Conservation (phyloP, 2,329 filamentous ascomycete genomes). For the Botrytis porri region DNA sequence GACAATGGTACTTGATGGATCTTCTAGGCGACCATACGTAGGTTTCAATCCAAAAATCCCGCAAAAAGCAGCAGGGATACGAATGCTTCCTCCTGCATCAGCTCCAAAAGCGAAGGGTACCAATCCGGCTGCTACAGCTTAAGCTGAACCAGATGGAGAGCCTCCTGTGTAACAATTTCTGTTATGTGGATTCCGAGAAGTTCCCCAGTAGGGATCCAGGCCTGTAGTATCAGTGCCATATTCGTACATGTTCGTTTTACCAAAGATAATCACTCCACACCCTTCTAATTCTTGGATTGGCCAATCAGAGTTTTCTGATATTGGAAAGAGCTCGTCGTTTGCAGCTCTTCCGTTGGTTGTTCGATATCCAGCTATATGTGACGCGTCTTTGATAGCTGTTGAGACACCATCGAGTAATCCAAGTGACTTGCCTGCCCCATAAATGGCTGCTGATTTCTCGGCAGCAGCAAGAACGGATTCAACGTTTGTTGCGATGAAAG, state of each 20-base stretch:
- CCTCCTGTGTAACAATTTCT: slow-evolving; percentile 52
- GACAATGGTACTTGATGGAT: slow-evolving; percentile 51
- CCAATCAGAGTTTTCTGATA: slow-evolving; percentile 44
- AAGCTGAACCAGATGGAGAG: slow-evolving; percentile 52
- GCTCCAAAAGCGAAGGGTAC: slow-evolving; percentile 53
- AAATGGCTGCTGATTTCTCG: slow-evolving; percentile 68
- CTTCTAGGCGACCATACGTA: slow-evolving; percentile 53
- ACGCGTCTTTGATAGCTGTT: slow-evolving; percentile 56
- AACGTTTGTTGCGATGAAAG: slow-evolving; percentile 65
- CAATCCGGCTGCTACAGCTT: slow-evolving; percentile 50
- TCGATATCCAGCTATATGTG: slow-evolving; percentile 49
- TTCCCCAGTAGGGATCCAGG: slow-evolving; percentile 56
- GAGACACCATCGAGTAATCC: slow-evolving; percentile 55
- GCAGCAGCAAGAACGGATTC: slow-evolving; percentile 66
- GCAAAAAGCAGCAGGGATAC: slow-evolving; percentile 50
- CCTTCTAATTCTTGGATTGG: slow-evolving; percentile 48
- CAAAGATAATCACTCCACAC: slow-evolving; percentile 54
- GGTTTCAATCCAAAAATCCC: slow-evolving; percentile 49
- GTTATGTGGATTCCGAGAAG: slow-evolving; percentile 51
- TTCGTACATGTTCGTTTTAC: slow-evolving; percentile 60
- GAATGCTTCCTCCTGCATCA: slow-evolving; percentile 51
- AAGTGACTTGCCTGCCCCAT: slow-evolving; percentile 49
- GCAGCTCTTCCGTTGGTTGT: slow-evolving; percentile 52
- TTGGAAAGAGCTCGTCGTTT: slow-evolving; percentile 37
- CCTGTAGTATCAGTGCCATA: slow-evolving; percentile 60